Base-by-base conservation (phyloP, 345 rosid species). In the Syzygium aromaticum region DNA sequence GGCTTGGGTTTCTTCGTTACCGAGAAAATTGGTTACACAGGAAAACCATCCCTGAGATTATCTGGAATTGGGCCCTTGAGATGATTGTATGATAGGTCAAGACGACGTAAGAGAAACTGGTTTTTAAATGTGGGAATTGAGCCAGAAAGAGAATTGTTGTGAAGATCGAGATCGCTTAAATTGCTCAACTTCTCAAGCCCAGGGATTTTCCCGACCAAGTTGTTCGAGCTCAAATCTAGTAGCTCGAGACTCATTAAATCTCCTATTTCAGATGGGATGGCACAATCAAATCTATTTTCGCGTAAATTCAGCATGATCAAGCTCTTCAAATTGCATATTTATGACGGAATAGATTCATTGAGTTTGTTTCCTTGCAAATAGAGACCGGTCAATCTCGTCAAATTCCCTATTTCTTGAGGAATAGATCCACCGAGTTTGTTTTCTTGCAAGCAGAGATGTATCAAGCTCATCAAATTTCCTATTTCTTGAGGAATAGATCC, bases 21-120 rank as follows among this genome's bases (percentile, higher is more conserved):
- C 84, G 52, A 80, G 84, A 78, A 78, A 51, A 78, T n/a, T n/a
- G 27, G 0, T 19, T 61, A 15, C n/a, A n/a, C 1, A 7, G 73
- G 73, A 15, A n/a, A 14, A 8, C 1, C 9, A 63, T 8, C 19
- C 19, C 0, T 0, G 1, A n/a, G 38, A 6, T 17, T 51, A 2
- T 19, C 0, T 12, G 51, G 84, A 17, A 78, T 51, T 4, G 21
- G 23, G 25, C 84, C 52, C 5, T 14, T 43, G 25, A 78, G 51
- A 9, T 38, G 84, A 78, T 78, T 78, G 25, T 15, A 17, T 7
- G 52, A 78, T 3, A 78, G 17, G 52, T 78, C 14, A 2, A 78
- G 27, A 27, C 19, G 6, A 14, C 4, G 0, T 43, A 43, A 7
- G 5, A 5, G 7, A n/a, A n/a, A n/a, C n/a, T 9, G 13, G 52